These are phyloP conservation scores for Grigorovia yakushimaensis DNA, from an alignment of 805 yeast species.

Conservation along the genomic window DNA sequence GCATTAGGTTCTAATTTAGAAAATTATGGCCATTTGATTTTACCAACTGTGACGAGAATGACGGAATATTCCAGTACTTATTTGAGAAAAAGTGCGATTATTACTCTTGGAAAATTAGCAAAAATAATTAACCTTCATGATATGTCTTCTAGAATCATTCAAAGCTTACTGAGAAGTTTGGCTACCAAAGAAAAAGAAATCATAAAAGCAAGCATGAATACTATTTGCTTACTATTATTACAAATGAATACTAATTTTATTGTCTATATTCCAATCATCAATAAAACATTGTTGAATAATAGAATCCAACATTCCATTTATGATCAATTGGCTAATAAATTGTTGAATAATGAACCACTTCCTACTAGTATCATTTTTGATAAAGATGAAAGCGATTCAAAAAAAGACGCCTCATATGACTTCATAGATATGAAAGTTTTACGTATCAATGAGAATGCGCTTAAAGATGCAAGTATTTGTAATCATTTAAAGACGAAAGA, in stretches of 20 bases:
- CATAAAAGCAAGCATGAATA: conserved; percentile 57
- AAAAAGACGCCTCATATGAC: conserved; percentile 39
- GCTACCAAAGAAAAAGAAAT: conserved; percentile 45
- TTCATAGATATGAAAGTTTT: conserved; percentile 60
- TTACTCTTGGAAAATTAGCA: conserved; percentile 73
- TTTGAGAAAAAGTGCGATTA: conserved; percentile 65
- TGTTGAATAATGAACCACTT: conserved; percentile 75
- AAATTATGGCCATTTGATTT: conserved; percentile 74
- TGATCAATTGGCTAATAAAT: conserved; percentile 70
- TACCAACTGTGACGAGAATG: conserved; percentile 77
- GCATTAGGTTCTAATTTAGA: conserved; percentile 82
- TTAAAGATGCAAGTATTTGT: conserved; percentile 87
- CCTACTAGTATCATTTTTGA: conserved; percentile 68
- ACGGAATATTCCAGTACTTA: conserved; percentile 58
- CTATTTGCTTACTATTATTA: conserved; percentile 64
- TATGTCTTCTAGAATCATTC: conserved; percentile 84
- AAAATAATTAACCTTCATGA: conserved; percentile 66
- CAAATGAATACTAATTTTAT: conserved; percentile 79
- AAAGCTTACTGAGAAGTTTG: conserved; percentile 70
- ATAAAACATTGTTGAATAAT: conserved; percentile 50
- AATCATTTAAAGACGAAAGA: conserved; percentile 81
- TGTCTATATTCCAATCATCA: conserved; percentile 77
- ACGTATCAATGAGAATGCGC: conserved; percentile 52
- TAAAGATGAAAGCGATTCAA: conserved; percentile 36
- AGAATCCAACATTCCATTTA: conserved; percentile 63